Evolutionary conservation across 345 rosid species (phyloP).

Genomic region (Gossypium arboreum): DNA sequence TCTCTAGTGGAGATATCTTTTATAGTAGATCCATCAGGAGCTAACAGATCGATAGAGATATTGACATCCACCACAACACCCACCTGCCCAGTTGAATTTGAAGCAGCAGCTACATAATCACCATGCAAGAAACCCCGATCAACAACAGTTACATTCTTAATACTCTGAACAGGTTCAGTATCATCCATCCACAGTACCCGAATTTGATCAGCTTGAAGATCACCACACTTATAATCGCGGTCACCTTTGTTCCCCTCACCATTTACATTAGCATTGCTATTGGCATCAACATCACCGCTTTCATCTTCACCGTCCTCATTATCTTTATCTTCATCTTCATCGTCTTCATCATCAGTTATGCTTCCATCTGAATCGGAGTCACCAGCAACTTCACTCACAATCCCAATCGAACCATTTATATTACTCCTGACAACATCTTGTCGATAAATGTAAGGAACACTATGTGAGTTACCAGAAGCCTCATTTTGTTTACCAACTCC

Average conservation of each 20-base stretch:
- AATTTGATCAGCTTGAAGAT: slow-evolving; percentile 70
- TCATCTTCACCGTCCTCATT: slow-evolving; percentile 27
- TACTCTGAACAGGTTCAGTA: slow-evolving; percentile 62
- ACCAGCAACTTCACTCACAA: slow-evolving; percentile 89
- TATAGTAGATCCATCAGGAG: slow-evolving; percentile 59
- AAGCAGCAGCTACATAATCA: slow-evolving; percentile 78
- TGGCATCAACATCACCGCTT: slow-evolving; percentile 27
- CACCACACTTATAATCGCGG: slow-evolving; percentile 42
- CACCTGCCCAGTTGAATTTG: slow-evolving; percentile 83
- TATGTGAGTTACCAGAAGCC: slow-evolving; percentile 29
- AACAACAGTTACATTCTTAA: slow-evolving; percentile 53
- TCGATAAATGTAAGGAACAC: slow-evolving; percentile 50
- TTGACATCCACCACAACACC: slow-evolving; percentile 81
- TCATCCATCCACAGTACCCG: slow-evolving; percentile 87
- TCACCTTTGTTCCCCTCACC: slow-evolving; percentile 27
- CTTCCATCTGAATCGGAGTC: slow-evolving; percentile 88
- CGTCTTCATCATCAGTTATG: slow-evolving; percentile 54
- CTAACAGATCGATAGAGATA: slow-evolving; percentile 67
- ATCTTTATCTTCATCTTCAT: slow-evolving; percentile 18
- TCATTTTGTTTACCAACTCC: slow-evolving; percentile 28
- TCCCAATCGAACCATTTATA: slow-evolving; percentile 52
- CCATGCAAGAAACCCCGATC: slow-evolving; percentile 95
- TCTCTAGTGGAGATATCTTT: slow-evolving; percentile 62
- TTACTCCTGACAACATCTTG: slow-evolving; percentile 78
- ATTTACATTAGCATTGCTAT: slow-evolving; percentile 30